Evolutionary conservation across 768 basidiomycete species (phyloP).

Genomic region (Lentinula aciculospora): DNA sequence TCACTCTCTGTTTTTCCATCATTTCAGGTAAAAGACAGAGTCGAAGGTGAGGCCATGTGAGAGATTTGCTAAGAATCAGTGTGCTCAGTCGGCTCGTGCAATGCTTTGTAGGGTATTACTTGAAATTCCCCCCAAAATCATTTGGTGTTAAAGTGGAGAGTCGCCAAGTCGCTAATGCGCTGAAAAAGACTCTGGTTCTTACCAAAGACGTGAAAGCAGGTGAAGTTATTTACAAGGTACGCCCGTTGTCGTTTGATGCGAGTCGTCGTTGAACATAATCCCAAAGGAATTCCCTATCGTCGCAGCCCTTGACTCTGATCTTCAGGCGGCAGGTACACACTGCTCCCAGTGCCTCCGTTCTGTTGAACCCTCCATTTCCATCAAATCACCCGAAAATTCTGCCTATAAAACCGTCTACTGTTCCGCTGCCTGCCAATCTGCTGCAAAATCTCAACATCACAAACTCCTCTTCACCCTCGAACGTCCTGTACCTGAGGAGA

Average conservation of each 20-base stretch:
- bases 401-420: slow-evolving; percentile 59
- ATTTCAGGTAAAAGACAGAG: slow-evolving; percentile 55
- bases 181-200: slow-evolving; percentile 54
- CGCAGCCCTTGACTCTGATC: slow-evolving; percentile 63
- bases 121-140: slow-evolving; percentile 67
- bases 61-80: slow-evolving; percentile 3
- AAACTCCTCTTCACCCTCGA: slow-evolving; percentile 69
- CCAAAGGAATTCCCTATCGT: slow-evolving; percentile 70
- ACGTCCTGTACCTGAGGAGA: slow-evolving; percentile 47
- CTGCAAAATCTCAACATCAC: slow-evolving; percentile 55
- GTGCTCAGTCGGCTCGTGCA: slow-evolving; percentile 11
- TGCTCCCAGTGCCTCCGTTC: slow-evolving; percentile 70
- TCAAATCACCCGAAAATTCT: slow-evolving; percentile 43
- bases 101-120: slow-evolving; percentile 59
- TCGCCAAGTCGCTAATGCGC: slow-evolving; percentile 21
- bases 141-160: slow-evolving; percentile 62
- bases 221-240: slow-evolving; percentile 73
- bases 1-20: slow-evolving; percentile 29
- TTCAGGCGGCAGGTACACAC: slow-evolving; percentile 60
- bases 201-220: slow-evolving; percentile 64
- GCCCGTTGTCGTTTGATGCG: slow-evolving; percentile 2
- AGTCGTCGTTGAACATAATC: slow-evolving; percentile 7
- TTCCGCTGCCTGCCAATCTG: slow-evolving; percentile 58
- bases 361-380: slow-evolving; percentile 39
- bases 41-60: slow-evolving; percentile 63